Evolutionary conservation across 768 basidiomycete species (phyloP), one percentile per base, ranked within the genome.

Genomic region (Tulasnella sp.): DNA sequence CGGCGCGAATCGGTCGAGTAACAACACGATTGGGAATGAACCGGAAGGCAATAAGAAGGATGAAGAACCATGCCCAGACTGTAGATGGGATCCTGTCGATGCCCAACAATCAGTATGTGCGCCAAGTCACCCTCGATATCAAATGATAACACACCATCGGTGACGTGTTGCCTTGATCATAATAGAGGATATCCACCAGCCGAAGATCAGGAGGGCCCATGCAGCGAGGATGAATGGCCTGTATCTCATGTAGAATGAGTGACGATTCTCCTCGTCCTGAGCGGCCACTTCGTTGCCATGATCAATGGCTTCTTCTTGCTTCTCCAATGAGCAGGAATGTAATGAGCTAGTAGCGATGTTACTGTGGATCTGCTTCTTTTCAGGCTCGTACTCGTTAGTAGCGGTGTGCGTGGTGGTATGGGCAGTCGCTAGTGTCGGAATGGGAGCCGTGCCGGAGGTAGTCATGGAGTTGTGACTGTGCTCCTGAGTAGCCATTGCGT

Each of bases 181-280:
- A 0, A 80, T 88, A 8, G 88, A 72, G 61, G 83, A 84, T 34
- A 92, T 82, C 88, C 88, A 92, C 88, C 88, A 92, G 43, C 79
- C 88, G 44, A 90, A 73, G 63, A 92, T 87, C 51, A 83, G 67
- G 11, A 74, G 65, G 9, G 82, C 84, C 0, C 83, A 62, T 15
- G 65, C 79, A 49, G 69, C 70, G 34, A 89, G 72, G 49, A 81
- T 62, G 65, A 70, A 52, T 8, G 68, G 66, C n/a, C 72, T 29
- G 17, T 38, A 52, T 31, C 38, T 59, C 19, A 24, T 38, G 30
- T 59, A 64, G n/a, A 63, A 46, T n/a, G 60, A 12, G 29, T 7
- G n/a, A 15, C 62, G 2, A 15, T 31, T 34, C 11, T 63, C 49
- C 44, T 34, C 29, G 15, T 59, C n/a, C 19, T 52, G 7, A 22